These are phyloP conservation scores for Sugiyamaella chiloensis DNA, from an alignment of 805 yeast species.

Conservation along the genomic window DNA sequence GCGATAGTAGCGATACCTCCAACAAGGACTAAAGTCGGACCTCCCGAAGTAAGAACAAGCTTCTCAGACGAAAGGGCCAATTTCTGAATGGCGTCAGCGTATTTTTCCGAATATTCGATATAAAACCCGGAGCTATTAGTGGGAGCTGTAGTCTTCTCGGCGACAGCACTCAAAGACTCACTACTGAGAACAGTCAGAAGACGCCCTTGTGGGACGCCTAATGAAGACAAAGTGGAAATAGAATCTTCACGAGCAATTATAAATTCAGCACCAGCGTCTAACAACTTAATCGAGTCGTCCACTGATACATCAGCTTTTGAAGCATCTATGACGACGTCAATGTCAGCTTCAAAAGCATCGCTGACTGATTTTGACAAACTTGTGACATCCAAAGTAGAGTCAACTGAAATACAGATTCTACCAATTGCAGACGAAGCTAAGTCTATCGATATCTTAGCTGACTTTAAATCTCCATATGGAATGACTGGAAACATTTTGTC, in stretches of 20 bases:
- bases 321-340: not conserved
- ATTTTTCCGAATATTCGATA: not conserved
- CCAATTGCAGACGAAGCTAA: slow-evolving; percentile 3
- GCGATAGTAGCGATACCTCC: not conserved
- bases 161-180: slow-evolving; percentile 7
- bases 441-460: not conserved
- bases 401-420: not conserved
- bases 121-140: not conserved
- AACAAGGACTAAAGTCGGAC: not conserved
- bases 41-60: slow-evolving; percentile 4
- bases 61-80: slow-evolving; percentile 8
- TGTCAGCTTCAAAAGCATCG: not conserved
- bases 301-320: slow-evolving; percentile 16
- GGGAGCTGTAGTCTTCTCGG: slow-evolving; percentile 20
- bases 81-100: not conserved
- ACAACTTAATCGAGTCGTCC: slow-evolving; percentile 48
- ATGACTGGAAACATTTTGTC: slow-evolving; percentile 3
- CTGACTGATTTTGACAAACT: not conserved
- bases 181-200: slow-evolving; percentile 34
- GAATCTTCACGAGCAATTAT: slow-evolving; percentile 39
- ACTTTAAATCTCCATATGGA: not conserved
- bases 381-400: not conserved
- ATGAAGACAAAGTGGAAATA: slow-evolving; percentile 35
- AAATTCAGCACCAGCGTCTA: slow-evolving; percentile 58
- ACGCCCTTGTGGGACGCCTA: slow-evolving; percentile 54